Percentiles rank a stretch among this genome's conserved stretches.
Evolutionary conservation across 2,329 filamentous ascomycete genomes (phyloP).

Genomic region (Dactylonectria macrodidyma): DNA sequence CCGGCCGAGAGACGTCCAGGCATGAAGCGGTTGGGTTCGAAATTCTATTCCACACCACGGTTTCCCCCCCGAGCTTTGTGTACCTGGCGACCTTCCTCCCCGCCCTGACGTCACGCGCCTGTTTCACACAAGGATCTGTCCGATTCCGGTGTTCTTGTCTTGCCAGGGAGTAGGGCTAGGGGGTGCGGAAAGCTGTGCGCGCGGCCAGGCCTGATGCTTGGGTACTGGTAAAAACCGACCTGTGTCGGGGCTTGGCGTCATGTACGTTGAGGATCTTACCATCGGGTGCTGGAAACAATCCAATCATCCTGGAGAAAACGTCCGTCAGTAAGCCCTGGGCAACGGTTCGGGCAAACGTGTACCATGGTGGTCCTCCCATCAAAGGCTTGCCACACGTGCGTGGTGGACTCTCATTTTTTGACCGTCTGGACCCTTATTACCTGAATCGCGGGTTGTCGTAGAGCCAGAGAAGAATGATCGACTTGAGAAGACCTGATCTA

Average conservation of each 20-base stretch:
- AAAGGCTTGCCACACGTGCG: constrained; percentile 23
- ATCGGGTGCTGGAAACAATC: constrained; percentile 16
- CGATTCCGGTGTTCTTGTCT: constrained; percentile 5
- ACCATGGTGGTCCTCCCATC: constrained; percentile 24
- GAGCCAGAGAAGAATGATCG: constrained; percentile 5
- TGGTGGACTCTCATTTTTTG: constrained; percentile 10
- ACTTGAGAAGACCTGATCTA: constrained; percentile 19
- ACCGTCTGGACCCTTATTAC: constrained; percentile 1
- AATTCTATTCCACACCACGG: constrained; percentile 32
- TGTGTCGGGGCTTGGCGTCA: constrained; percentile 25
- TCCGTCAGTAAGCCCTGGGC: constrained; percentile 18
- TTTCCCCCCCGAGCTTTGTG: constrained; percentile 14
- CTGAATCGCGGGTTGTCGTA: constrained; percentile 1
- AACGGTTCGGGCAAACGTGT: constrained; percentile 26
- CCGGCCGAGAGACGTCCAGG: constrained; percentile 43
- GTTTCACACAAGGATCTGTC: constrained; percentile 31
- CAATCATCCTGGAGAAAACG: constrained; percentile 14
- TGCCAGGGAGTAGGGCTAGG: constrained; percentile 14
- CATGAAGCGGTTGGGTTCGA: constrained; percentile 33
- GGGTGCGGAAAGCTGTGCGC: constrained; percentile 24
- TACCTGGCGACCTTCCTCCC: constrained; percentile 3
- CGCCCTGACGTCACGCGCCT: constrained; percentile 30
- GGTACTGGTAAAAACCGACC: constrained; percentile 1
- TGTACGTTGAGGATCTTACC: constrained; percentile 24
- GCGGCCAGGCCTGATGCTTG: background rate